These are phyloP conservation scores for Aphanomyces astaci DNA, from an alignment of 352 stramenopile genomes.

Conservation along the genomic window DNA sequence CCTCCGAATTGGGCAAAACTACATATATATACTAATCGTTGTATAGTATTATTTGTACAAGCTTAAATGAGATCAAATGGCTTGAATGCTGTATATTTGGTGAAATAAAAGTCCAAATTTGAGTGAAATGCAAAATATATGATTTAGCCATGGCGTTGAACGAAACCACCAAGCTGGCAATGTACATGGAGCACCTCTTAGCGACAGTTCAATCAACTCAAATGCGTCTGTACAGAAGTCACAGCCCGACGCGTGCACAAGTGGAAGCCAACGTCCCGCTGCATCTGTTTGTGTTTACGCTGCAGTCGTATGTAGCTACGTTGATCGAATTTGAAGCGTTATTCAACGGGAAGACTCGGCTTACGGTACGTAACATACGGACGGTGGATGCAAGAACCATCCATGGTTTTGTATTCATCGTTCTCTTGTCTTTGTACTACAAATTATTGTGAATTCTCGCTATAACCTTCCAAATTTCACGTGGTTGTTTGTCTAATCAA, in stretches of 20 bases:
- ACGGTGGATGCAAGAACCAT: not conserved
- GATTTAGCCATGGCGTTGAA: no score
- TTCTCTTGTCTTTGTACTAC: no score
- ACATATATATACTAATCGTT: no score
- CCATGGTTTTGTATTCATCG: no score
- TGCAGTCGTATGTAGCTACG: slow-evolving; percentile 75
- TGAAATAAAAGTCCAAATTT: no score
- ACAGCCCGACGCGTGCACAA: slow-evolving; percentile 49
- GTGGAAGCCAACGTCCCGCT: slow-evolving; percentile 72
- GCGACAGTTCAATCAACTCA: slow-evolving; percentile 50
- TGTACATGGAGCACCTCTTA: slow-evolving; percentile 62
- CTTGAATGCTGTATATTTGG: slow-evolving; percentile 40
- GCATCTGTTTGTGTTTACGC: slow-evolving; percentile 74
- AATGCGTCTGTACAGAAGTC: slow-evolving; percentile 40
- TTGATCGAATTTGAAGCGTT: slow-evolving; percentile 57
- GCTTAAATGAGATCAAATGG: no score
- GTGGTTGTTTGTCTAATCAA: no score
- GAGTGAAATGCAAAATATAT: no score
- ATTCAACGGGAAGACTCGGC: slow-evolving; percentile 56
- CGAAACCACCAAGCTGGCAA: slow-evolving; percentile 36
- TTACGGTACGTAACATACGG: slow-evolving; percentile 15
- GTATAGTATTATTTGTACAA: no score
- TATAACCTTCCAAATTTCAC: not conserved
- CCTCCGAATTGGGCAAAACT: no score
- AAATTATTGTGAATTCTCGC: no score